A percentile compares a stretch with the other conserved stretches of the same genome.
These are phyloP conservation scores for Candida maesae DNA, from an alignment of 805 yeast species.

Conservation along the genomic window DNA sequence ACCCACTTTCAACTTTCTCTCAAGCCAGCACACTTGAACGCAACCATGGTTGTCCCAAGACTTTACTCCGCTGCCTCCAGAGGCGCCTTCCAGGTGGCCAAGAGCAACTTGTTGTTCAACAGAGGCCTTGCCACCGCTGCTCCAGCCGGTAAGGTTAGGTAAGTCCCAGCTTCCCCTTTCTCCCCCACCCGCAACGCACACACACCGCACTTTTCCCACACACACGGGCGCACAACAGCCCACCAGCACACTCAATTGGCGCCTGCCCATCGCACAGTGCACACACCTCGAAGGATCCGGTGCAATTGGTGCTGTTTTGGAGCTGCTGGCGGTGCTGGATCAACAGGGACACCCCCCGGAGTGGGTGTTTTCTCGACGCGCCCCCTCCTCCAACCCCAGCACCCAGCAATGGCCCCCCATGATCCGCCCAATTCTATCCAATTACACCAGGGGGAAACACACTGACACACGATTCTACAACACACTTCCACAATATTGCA, in stretches of 20 bases:
- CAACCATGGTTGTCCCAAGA: conserved; percentile 50
- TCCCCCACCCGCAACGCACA: not conserved
- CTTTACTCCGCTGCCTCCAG: conserved; percentile 66
- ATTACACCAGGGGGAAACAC: too few relatives aligned
- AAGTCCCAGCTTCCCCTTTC: too few relatives aligned
- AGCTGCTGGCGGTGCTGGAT: not conserved
- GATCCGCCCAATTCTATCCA: too few relatives aligned
- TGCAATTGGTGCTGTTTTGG: not conserved
- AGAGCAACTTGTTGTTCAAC: conserved; percentile 70
- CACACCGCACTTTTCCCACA: not conserved
- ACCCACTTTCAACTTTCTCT: not conserved
- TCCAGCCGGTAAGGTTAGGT: conserved; percentile 85
- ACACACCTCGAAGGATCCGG: too few relatives aligned
- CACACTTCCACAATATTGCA: too few relatives aligned
- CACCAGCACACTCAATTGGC: too few relatives aligned
- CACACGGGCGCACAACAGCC: conserved; percentile 11
- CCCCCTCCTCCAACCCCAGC: not conserved
- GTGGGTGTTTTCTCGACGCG: conserved; percentile 1
- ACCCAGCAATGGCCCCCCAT: too few relatives aligned
- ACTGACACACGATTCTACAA: too few relatives aligned
- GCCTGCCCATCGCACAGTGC: too few relatives aligned
- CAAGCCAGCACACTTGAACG: too few relatives aligned
- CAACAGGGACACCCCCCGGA: too few relatives aligned
- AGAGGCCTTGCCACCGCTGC: conserved; percentile 80
- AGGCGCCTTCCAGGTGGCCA: conserved; percentile 85